Percentiles rank a stretch among this genome's conserved stretches.
phyloP scores from a whole-genome alignment of 2,329 filamentous ascomycete species.

The Ascochyta fabae region DNA sequence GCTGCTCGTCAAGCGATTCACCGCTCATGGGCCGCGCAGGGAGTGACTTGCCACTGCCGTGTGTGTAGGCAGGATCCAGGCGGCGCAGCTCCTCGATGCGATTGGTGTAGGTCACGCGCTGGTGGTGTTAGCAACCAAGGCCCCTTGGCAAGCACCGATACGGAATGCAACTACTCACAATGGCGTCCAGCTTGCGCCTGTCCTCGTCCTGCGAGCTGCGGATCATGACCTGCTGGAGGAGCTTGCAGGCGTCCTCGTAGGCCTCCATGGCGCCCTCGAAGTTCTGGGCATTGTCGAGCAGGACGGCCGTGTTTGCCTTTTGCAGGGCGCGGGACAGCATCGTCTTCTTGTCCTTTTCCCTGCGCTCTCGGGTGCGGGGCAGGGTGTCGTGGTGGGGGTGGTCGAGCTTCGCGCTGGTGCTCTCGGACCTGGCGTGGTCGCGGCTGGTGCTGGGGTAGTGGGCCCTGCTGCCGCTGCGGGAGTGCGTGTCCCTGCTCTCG shows the following conservation, averaged over 20 bases:
- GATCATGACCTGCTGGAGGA: slow-evolving; percentile 86
- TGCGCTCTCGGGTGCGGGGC: slow-evolving; percentile 51
- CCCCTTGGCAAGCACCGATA: neutral
- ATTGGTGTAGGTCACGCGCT: slow-evolving; percentile 89
- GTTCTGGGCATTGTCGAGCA: slow-evolving; percentile 95
- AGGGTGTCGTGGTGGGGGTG: slow-evolving; percentile 41
- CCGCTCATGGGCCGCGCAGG: slow-evolving; percentile 73
- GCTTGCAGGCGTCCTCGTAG: slow-evolving; percentile 86
- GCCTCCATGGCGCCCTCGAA: slow-evolving; percentile 89
- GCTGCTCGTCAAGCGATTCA: slow-evolving; percentile 55
- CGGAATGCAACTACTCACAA: slow-evolving; percentile 67
- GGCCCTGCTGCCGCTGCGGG: slow-evolving; percentile 34
- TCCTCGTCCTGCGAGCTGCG: slow-evolving; percentile 87
- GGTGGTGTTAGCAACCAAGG: slow-evolving; percentile 21
- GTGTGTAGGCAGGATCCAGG: slow-evolving; percentile 64
- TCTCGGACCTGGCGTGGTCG: slow-evolving; percentile 38
- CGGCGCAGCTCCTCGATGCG: slow-evolving; percentile 86
- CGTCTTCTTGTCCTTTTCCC: slow-evolving; percentile 73
- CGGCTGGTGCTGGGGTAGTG: slow-evolving; percentile 28
- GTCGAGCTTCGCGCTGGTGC: slow-evolving; percentile 43
- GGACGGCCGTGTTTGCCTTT: slow-evolving; percentile 93
- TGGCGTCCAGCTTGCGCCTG: slow-evolving; percentile 86
- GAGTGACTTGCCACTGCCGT: slow-evolving; percentile 71
- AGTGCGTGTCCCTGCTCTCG: slow-evolving; percentile 25
- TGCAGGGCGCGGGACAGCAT: slow-evolving; percentile 96